Percentiles rank a stretch among this genome's conserved stretches.
These are phyloP conservation scores for Taphrina sp. DNA, from an alignment of 1,139 yeast genomes.

Conservation along the genomic window DNA sequence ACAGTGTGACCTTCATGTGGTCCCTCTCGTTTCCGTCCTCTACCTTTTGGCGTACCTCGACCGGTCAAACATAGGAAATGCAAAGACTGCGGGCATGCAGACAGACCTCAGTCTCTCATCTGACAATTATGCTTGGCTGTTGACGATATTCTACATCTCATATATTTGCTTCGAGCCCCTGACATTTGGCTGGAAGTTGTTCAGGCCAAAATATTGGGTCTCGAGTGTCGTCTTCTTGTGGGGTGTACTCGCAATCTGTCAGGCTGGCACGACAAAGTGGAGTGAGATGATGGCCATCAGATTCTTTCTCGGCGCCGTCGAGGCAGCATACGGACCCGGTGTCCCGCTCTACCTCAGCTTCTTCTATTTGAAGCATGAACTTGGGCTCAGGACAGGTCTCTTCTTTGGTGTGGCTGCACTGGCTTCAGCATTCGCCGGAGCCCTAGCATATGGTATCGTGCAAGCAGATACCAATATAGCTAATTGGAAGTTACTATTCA, in stretches of 20 bases:
- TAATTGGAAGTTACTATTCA: slow-evolving; percentile 50
- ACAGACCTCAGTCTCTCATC: slow-evolving; percentile 42
- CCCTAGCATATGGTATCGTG: slow-evolving; percentile 43
- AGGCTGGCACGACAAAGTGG: slow-evolving; percentile 60
- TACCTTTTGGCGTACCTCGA: slow-evolving; percentile 39
- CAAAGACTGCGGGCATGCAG: slow-evolving; percentile 54
- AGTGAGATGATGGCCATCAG: slow-evolving; percentile 61
- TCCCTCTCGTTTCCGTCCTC: slow-evolving; percentile 38
- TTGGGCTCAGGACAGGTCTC: slow-evolving; percentile 29
- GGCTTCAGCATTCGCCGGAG: slow-evolving; percentile 48
- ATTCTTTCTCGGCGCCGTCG: slow-evolving; percentile 34
- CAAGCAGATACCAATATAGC: slow-evolving; percentile 47
- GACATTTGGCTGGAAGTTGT: slow-evolving; percentile 45
- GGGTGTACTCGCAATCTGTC: slow-evolving; percentile 51
- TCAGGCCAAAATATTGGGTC: slow-evolving; percentile 63
- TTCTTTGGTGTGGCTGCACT: slow-evolving; percentile 35
- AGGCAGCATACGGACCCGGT: slow-evolving; percentile 35
- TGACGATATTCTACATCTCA: slow-evolving; percentile 14
- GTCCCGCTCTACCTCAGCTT: slow-evolving; percentile 28
- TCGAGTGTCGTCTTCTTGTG: slow-evolving; percentile 43
- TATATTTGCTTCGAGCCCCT: slow-evolving; percentile 8
- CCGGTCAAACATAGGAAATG: slow-evolving; percentile 49
- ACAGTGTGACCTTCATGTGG: slow-evolving; percentile 38
- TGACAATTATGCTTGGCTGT: not conserved
- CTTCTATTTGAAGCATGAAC: slow-evolving; percentile 32